These are phyloP conservation scores for Erucastrum elatum DNA, from an alignment of 345 rosid genomes.

Conservation along the genomic window DNA sequence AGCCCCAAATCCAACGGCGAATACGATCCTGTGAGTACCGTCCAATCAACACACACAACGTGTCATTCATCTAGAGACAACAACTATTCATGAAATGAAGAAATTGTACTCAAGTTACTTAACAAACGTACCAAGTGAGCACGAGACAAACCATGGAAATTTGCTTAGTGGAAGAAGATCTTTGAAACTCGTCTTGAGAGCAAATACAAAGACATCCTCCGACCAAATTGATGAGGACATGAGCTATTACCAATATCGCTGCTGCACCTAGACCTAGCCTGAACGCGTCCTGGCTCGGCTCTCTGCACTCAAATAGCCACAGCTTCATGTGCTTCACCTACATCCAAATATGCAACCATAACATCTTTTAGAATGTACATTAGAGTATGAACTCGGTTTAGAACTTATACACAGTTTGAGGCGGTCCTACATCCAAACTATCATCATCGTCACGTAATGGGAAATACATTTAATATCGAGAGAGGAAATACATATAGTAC, in stretches of 20 bases:
- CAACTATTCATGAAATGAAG: background rate
- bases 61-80: background rate
- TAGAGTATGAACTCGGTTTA: background rate
- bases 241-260: constrained; percentile 62
- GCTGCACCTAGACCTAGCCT: constrained; percentile 78
- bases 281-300: constrained; percentile 84
- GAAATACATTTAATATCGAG: background rate
- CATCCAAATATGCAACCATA: background rate
- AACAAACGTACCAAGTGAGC: constrained; percentile 61
- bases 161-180: constrained; percentile 62
- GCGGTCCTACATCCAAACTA: background rate
- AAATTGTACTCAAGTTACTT: background rate
- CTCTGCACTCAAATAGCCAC: constrained; percentile 84
- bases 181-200: constrained; percentile 74
- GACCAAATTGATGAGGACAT: constrained; percentile 64
- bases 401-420: background rate
- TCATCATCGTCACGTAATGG: background rate
- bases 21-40: constrained; percentile 55
- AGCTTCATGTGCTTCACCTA: constrained; percentile 78
- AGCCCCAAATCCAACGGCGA: constrained; percentile 67
- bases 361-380: background rate
- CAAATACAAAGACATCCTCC: constrained; percentile 87
- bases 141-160: constrained; percentile 72
- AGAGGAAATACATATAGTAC: constrained; percentile 24
- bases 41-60: constrained; percentile 13